Base-by-base conservation (phyloP, 352 stramenopile genomes). In the Elongisporangium senticosum region DNA sequence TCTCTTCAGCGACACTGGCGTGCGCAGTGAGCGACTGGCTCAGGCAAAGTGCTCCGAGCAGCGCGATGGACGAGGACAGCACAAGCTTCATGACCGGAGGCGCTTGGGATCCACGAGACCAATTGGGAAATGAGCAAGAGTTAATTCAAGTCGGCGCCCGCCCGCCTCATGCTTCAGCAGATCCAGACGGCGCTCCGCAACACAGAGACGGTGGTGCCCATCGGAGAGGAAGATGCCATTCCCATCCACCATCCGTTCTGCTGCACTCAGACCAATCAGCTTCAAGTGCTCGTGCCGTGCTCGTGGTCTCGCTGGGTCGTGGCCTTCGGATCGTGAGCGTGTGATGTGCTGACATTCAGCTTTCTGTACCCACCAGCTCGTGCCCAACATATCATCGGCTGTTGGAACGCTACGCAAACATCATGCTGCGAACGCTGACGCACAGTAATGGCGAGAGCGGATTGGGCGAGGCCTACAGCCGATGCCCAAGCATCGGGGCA, bases 1-100 rank as follows among this genome's bases (percentile, higher is more conserved):
- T 78, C 53, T 83, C 74, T 59, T 83, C 74, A 19, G 67, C 58
- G 33, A 68, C 4, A 3, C 37, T 51, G 20, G 15, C 53, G 11
- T 17, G 11, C 3, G 33, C 33, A 43, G 33, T 43, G 33, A 43
- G 2, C 13, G 33, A 43, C 10, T 43, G 33, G 11, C 33, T 43
- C 33, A 43, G 11, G 11, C 33, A 43, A 2, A 43, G 13, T 10
- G 33, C 13, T 43, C 2, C 10, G 33, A 43, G 33, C 7, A 14
- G 8, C 10, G 33, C 13, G 11, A 43, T 10, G 11, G 33, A 43
- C 13, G 33, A 43, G 8, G 26, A 11, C 26, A 37, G 8, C 5
- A 11, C 26, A 6, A 37, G 26, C 26, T 37, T 37, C 26, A 37
- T 37, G 26, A 11, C 8, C 8, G 26, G 26, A 37, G 26, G 8